phyloP scores from a whole-genome alignment of 2,329 filamentous ascomycete species.

The Phaeomoniella chlamydospora region DNA sequence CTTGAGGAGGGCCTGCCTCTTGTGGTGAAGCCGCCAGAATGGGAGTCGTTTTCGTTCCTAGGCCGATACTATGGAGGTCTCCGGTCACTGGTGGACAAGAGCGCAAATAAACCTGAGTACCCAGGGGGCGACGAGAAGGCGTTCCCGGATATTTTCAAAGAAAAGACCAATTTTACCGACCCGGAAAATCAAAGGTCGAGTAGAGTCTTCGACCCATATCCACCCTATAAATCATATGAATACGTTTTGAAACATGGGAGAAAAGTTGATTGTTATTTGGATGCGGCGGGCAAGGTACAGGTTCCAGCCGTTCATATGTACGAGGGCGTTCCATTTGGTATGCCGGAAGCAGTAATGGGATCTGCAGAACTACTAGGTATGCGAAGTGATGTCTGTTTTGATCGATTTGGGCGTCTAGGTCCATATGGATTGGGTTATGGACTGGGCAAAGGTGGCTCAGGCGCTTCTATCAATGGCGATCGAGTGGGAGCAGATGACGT shows the following conservation, averaged over 20 bases:
- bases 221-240: slow-evolving; percentile 41
- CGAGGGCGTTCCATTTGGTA: slow-evolving; percentile 65
- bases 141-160: slow-evolving; percentile 25
- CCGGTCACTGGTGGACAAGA: slow-evolving; percentile 49
- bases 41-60: slow-evolving; percentile 77
- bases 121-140: slow-evolving; percentile 51
- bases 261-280: slow-evolving; percentile 65
- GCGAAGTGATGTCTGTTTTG: slow-evolving; percentile 79
- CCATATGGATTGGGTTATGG: slow-evolving; percentile 88
- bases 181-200: slow-evolving; percentile 14
- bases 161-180: slow-evolving; percentile 16
- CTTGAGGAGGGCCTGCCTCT: slow-evolving; percentile 15
- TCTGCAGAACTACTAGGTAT: slow-evolving; percentile 70
- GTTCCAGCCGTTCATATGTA: slow-evolving; percentile 62
- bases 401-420: slow-evolving; percentile 74
- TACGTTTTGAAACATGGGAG: slow-evolving; percentile 43
- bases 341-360: slow-evolving; percentile 74
- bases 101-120: slow-evolving; percentile 66
- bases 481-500: slow-evolving; percentile 65
- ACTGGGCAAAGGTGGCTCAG: slow-evolving; percentile 60
- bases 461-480: slow-evolving; percentile 74
- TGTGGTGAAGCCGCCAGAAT: slow-evolving; percentile 45
- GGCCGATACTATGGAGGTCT: slow-evolving; percentile 85
- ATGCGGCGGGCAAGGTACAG: slow-evolving; percentile 47
- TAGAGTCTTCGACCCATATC: slow-evolving; percentile 52